Evolutionary conservation across 1,139 yeast species (phyloP), one percentile per base, ranked within the genome.

Genomic region (Saccharomyces hybrid): DNA sequence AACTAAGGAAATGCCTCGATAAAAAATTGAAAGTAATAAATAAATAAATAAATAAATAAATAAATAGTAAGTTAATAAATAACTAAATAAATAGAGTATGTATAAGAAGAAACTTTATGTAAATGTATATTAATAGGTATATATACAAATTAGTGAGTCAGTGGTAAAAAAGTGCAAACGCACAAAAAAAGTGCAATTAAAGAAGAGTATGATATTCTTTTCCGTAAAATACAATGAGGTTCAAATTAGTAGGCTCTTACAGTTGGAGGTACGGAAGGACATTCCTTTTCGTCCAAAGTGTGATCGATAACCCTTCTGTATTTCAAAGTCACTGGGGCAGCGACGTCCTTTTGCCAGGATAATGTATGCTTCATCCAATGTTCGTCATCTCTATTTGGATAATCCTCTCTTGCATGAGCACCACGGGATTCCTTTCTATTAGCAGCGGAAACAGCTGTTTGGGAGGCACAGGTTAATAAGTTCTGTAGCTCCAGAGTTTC

Each of bases 351-450:
- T 78, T 93, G 98, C 89, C 95, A 93, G 54, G 98, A 88, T 71
- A 93, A 79, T 52, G 97, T 82, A 77, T 93, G 99, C 79, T 93
- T 93, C 95, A 90, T 89, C 99, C 99, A 93, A 79, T 89, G 78
- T 58, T 71, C 90, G 72, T 93, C 99, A 70, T 93, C 96, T 83
- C 99, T 89, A 59, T 84, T 85, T 69, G 95, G 97, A 78, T 75
- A 91, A 75, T 93, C 99, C 75, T 93, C 99, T 79, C 98, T 87
- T 61, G 99, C 98, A 70, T 93, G 99, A 53, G 99, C 99, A 78
- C 99, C 99, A 81, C 99, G 89, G 50, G 97, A 90, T 78, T 93
- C 99, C 70, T 78, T 86, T 81, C 99, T 88, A 56, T 90, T 96
- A 60, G 95, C 91, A 53, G 99, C 99, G 58, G 96, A 84, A 63